Percentiles rank a stretch among this genome's conserved stretches.
phyloP scores from a whole-genome alignment of 2,329 filamentous ascomycete species.

The Xylaria arbuscula region DNA sequence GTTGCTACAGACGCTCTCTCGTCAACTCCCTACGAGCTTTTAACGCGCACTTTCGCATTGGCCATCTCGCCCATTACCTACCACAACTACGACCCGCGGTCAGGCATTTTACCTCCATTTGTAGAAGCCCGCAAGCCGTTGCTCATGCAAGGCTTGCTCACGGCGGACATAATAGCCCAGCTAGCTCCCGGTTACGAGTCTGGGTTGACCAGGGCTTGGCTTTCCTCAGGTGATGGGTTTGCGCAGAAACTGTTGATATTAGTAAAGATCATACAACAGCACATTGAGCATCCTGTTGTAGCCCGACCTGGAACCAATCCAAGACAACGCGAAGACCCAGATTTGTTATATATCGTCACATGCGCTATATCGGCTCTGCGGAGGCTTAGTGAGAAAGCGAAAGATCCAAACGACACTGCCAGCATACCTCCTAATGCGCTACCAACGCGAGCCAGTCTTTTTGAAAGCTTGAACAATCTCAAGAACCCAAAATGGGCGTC shows the following conservation, averaged over 20 bases:
- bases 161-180: conserved; percentile 86
- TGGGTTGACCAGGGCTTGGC: conserved; percentile 80
- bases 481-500: conserved; percentile 70
- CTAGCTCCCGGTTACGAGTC: conserved; percentile 78
- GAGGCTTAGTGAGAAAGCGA: conserved; percentile 74
- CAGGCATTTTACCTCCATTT: conserved; percentile 70
- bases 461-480: conserved; percentile 72
- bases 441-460: conserved; percentile 73
- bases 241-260: conserved; percentile 82
- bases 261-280: conserved; percentile 75
- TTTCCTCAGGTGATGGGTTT: conserved; percentile 85
- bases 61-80: conserved; percentile 88
- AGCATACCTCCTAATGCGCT: conserved; percentile 70
- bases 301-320: conserved; percentile 49
- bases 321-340: conserved; percentile 59
- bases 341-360: conserved; percentile 72
- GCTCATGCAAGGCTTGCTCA: conserved; percentile 90
- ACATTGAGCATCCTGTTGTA: conserved; percentile 64
- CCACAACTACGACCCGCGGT: conserved; percentile 63
- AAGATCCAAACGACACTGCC: conserved; percentile 64
- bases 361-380: conserved; percentile 76
- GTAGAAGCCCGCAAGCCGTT: conserved; percentile 88
- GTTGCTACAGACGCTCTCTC: conserved; percentile 78
- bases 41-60: conserved; percentile 88
- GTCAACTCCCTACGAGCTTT: conserved; percentile 76